Base-by-base conservation (phyloP, 176 grass and related monocot species). In the Lolium perenne region DNA sequence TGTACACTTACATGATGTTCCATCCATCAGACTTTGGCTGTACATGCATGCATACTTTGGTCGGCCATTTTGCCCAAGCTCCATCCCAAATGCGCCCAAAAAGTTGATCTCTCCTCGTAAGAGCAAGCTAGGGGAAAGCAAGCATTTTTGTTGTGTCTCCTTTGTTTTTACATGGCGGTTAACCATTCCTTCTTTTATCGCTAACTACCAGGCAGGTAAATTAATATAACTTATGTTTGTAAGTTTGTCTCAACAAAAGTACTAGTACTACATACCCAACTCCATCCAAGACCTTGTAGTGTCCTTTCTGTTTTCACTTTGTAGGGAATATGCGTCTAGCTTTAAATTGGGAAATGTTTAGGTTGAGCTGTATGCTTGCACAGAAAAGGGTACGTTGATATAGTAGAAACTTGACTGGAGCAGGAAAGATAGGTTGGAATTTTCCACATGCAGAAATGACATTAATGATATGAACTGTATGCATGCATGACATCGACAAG, bases 21-120 rank as follows among this genome's bases (percentile, higher is more conserved):
- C 83, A 88, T 91, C 82, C 74, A 89, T 89, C 91, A 66, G 80
- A 59, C 82, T 82, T 88, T 82, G 80, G 84, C 77, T 64, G 86
- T 83, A 77, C 58, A 51, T 75, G 72, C 71, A 74, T 74, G 71
- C 71, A 84, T 59, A 78, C 62, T 88, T 91, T 89, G 87, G 87
- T 90, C 85, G 82, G 93, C 89, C 87, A 88, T 88, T 43, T 38
- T 55, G 38, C 26, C 38, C 26, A 61, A 61, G 61, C 47, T 21
- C 71, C 8, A 23, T 50, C 51, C 82, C 81, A 79, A 90, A 69
- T 88, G 80, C 89, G 84, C 87, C 79, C 75, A 92, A 92, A 96
- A 93, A 86, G 87, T 88, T 81, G 74, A 83, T 91, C 62, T 82
- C 23, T 85, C 32, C 72, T 83, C 67, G 29, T 45, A 16, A 56